Percentiles rank a stretch among this genome's conserved stretches.
These are phyloP conservation scores for Penicillium aurantiogriseum DNA, from an alignment of 2,329 filamentous ascomycete genomes.

Conservation along the genomic window DNA sequence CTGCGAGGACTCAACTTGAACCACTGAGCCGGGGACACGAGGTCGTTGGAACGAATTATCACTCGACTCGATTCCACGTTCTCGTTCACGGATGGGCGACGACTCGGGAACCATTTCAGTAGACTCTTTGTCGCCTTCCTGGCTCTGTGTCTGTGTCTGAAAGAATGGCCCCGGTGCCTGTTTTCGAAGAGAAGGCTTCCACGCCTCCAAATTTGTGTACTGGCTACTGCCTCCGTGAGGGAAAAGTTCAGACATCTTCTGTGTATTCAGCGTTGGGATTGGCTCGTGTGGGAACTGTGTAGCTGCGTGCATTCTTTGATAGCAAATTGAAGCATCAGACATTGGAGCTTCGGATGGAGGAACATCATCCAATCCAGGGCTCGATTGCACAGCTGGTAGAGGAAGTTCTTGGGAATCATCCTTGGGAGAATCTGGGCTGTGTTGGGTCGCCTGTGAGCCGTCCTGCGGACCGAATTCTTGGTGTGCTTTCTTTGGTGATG, in stretches of 20 bases:
- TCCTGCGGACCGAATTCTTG: neutral
- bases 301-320: constrained; percentile 35
- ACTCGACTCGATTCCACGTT: constrained; percentile 8
- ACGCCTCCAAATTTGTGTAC: constrained; percentile 8
- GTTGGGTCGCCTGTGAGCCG: constrained; percentile 3
- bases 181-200: constrained; percentile 4
- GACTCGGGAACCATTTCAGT: constrained; percentile 42
- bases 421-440: constrained; percentile 12
- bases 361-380: constrained; percentile 25
- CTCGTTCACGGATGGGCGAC: constrained; percentile 32
- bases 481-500: neutral
- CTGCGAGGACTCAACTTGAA: constrained; percentile 46
- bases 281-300: constrained; percentile 41
- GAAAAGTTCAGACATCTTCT: constrained; percentile 41
- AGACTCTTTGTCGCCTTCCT: constrained; percentile 22
- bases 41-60: constrained; percentile 18
- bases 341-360: constrained; percentile 29
- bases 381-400: constrained; percentile 22
- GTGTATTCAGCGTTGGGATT: constrained; percentile 36
- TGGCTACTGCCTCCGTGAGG: constrained; percentile 30
- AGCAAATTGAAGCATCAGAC: constrained; percentile 39
- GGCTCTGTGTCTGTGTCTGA: constrained; percentile 25
- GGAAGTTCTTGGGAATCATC: constrained; percentile 37
- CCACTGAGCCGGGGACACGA: constrained; percentile 27
- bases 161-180: constrained; percentile 12